Evolutionary conservation across 176 grass and related monocot species (phyloP).

Genomic region (Zea luxurians): DNA sequence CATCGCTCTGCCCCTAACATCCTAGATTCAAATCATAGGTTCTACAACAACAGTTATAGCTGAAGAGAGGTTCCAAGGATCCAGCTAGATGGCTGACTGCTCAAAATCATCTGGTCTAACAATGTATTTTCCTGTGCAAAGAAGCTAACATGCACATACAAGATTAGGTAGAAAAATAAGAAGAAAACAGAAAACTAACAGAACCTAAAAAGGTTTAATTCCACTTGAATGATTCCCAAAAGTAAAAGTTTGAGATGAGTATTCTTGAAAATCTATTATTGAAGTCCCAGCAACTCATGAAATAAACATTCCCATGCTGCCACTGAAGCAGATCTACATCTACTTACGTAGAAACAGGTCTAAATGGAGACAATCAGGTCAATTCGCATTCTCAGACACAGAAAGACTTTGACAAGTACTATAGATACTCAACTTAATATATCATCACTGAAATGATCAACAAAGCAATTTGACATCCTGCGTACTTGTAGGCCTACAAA

Average conservation of each 20-base stretch:
- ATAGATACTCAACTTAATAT: background rate
- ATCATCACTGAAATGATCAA: background rate
- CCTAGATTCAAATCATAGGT: background rate
- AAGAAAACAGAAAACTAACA: constrained; percentile 7
- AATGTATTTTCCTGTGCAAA: background rate
- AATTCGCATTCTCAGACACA: constrained; percentile 12
- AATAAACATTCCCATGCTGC: background rate
- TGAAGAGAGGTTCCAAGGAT: background rate
- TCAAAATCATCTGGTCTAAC: background rate
- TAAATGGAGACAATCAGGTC: background rate
- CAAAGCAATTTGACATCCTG: background rate
- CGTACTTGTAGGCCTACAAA: background rate
- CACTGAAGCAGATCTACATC: constrained; percentile 14
- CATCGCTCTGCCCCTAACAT: background rate
- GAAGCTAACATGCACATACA: constrained; percentile 7
- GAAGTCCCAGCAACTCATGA: background rate
- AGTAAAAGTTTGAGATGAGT: background rate
- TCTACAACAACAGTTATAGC: background rate
- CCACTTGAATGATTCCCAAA: constrained; percentile 7
- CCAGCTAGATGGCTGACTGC: background rate
- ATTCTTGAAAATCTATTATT: background rate
- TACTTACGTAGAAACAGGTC: background rate
- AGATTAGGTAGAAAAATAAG: background rate
- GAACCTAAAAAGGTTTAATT: background rate
- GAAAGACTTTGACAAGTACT: constrained; percentile 1